Evolutionary conservation across 352 stramenopile species (phyloP).

Genomic region (Blastocystis sp.): DNA sequence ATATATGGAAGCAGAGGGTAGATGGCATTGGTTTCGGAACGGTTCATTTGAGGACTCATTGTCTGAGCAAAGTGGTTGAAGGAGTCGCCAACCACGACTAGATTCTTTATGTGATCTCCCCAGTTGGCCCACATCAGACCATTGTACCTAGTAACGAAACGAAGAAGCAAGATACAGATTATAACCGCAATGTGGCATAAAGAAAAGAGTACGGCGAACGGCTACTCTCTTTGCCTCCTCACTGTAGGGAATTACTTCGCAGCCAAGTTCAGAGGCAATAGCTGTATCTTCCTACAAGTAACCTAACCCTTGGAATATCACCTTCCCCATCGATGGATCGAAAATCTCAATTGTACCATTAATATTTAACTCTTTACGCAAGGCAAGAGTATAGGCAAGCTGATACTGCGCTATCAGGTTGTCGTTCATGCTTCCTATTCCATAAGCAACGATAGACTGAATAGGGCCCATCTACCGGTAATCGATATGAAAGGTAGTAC

Average conservation of each 20-base stretch:
- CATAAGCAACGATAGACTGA: conserved; percentile 50
- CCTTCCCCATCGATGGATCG: conserved; percentile 52
- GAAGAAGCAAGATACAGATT: background rate
- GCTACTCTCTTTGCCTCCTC: conserved; percentile 53
- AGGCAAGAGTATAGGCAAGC: conserved; percentile 31
- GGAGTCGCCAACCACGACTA: conserved; percentile 38
- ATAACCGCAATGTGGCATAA: conserved; percentile 48
- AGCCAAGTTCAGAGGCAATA: conserved; percentile 59
- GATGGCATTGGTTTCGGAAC: conserved; percentile 35
- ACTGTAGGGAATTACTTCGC: conserved; percentile 47
- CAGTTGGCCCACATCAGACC: conserved; percentile 60
- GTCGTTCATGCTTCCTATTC: conserved; percentile 55
- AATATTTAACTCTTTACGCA: conserved; percentile 38
- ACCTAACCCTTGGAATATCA: background rate
- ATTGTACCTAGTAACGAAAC: conserved; percentile 34
- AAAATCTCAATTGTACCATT: conserved; percentile 55
- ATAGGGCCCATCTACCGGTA: conserved; percentile 4
- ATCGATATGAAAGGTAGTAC: background rate
- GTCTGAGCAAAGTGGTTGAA: background rate
- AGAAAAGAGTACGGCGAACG: conserved; percentile 44
- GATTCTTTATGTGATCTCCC: conserved; percentile 41
- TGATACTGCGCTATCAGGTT: conserved; percentile 50
- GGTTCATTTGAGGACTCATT: background rate
- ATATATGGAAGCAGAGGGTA: conserved; percentile 39
- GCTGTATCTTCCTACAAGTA: conserved; percentile 26